Base-by-base conservation (phyloP, 2,329 filamentous ascomycete species). In the Xylaria sp. region DNA sequence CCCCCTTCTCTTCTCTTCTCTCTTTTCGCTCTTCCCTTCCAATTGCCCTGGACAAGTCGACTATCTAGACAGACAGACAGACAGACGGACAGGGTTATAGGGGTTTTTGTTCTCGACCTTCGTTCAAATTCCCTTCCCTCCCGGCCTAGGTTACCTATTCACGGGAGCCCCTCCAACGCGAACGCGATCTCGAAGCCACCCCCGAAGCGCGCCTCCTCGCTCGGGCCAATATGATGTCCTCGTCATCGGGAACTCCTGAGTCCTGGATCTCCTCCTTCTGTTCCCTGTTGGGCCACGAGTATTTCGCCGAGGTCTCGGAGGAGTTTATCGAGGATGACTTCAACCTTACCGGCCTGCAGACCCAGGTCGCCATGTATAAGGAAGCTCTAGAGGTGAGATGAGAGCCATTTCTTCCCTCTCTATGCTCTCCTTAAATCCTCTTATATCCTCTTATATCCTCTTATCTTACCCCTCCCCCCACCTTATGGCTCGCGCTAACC, bases 311-410 rank as follows among this genome's bases (percentile, higher is more conserved):
- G 84, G 95, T 99, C 60, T 96, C 93, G 54, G 96, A 99, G 83
- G 96, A 99, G 78, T 99, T 99, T 77, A 98, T 99, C 79, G 96
- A 99, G 81, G 96, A 99, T 89, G 96, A 99, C 82, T 99, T 99
- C 86, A 99, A 99, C 82, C 86, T 99, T 73, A 99, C 96, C 0
- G 96, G 96, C 59, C 86, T 99, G 77, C 94, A 97, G 82, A 92
- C 91, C 69, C 95, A 98, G 83, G 96, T 99, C 61, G 92, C 93
- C 72, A 97, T 98, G 93, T 99, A 99, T 82, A 99, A 98, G 82
- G 96, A 99, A 83, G 96, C 96, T 13, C 84, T 99, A 72, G 96
- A 99, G 85, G 89, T 91, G 82, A 60, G 23, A 77, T 59, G 3
- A n/a, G 61, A 54, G 23, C 13, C 59, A 25, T 62, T 6, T 51